phyloP scores from a whole-genome alignment of 495 filamentous ascomycete genomes.

The Bathelium albidoporum region DNA sequence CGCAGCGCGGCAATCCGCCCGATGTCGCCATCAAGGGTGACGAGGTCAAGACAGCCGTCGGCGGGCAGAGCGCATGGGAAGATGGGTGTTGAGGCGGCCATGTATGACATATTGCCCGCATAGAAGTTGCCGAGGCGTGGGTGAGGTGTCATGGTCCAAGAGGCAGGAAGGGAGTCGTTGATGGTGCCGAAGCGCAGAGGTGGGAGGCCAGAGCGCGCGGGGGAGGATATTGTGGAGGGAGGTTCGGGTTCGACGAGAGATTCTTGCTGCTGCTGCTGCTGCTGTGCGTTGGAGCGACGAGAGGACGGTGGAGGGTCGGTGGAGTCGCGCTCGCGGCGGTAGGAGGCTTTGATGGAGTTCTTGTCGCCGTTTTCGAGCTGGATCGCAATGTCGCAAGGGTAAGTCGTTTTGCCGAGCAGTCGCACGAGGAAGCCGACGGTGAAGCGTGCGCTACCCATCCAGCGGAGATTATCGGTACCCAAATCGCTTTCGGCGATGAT shows the following conservation, averaged over 20 bases:
- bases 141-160: conserved; percentile 52
- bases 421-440: conserved; percentile 70
- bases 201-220: conserved; percentile 52
- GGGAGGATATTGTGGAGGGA: conserved; percentile 39
- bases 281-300: neutral
- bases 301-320: conserved; percentile 18
- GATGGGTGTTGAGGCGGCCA: conserved; percentile 79
- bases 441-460: conserved; percentile 82
- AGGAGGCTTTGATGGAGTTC: conserved; percentile 61
- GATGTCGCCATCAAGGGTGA: conserved; percentile 70
- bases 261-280: neutral
- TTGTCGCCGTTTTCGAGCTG: conserved; percentile 75
- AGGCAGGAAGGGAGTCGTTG: conserved; percentile 67
- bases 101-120: conserved; percentile 86
- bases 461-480: conserved; percentile 79
- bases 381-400: conserved; percentile 81
- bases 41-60: conserved; percentile 77
- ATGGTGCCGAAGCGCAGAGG: conserved; percentile 68
- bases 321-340: conserved; percentile 39
- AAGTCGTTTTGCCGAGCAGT: conserved; percentile 59
- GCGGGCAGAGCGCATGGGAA: conserved; percentile 76
- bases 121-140: conserved; percentile 84
- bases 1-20: conserved; percentile 49
- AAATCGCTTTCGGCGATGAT: conserved; percentile 85
- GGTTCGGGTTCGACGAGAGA: conserved; percentile 55